Evolutionary conservation across 805 yeast genomes (phyloP).

Genomic region (Blastobotrys americana): DNA sequence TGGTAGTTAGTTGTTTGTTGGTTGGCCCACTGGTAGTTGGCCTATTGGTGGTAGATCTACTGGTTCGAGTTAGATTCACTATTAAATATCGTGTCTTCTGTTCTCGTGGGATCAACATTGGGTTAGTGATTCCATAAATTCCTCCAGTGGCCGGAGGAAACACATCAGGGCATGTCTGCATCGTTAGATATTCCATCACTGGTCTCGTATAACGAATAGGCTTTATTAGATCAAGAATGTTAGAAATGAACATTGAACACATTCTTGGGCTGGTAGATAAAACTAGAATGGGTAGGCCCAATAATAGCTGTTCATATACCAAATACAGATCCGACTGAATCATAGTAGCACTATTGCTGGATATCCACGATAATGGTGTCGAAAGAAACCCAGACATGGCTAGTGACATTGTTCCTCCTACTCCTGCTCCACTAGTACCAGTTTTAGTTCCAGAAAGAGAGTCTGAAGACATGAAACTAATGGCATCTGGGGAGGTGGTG

Average conservation of each 20-base stretch:
- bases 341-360: slow-evolving; percentile 3
- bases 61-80: neutral
- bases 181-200: slow-evolving; percentile 23
- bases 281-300: slow-evolving; percentile 16
- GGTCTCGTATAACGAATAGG: slow-evolving; percentile 17
- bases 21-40: too few relatives aligned
- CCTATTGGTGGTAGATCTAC: too few relatives aligned
- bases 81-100: neutral
- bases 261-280: slow-evolving; percentile 20
- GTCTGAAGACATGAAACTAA: neutral
- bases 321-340: slow-evolving; percentile 17
- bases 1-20: neutral
- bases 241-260: slow-evolving; percentile 18
- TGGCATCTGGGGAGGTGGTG: neutral
- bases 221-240: slow-evolving; percentile 17
- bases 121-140: slow-evolving; percentile 22
- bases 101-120: slow-evolving; percentile 18
- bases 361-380: slow-evolving; percentile 4
- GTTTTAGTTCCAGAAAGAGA: neutral
- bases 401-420: neutral
- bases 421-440: neutral
- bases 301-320: slow-evolving; percentile 19
- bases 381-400: slow-evolving; percentile 3
- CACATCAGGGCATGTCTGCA: slow-evolving; percentile 17
- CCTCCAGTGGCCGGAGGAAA: slow-evolving; percentile 6